phyloP scores from a whole-genome alignment of 2,329 filamentous ascomycete genomes.

The Plectosphaerella plurivora region DNA sequence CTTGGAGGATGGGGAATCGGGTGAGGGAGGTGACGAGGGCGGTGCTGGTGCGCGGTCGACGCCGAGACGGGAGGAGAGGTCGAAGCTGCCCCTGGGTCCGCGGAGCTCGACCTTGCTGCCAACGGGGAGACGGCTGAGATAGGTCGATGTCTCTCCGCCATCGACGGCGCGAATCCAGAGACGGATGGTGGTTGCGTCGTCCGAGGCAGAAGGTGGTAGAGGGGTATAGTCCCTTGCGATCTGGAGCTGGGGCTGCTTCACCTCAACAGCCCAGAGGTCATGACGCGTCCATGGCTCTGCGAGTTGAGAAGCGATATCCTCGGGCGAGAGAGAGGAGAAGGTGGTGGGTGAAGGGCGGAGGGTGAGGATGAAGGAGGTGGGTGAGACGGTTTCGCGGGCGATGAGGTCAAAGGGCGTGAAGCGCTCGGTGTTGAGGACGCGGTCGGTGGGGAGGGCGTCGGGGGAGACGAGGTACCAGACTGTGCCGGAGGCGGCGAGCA shows the following conservation, averaged over 20 bases:
- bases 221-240: slow-evolving; percentile 91
- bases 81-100: slow-evolving; percentile 71
- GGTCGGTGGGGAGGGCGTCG: slow-evolving; percentile 12
- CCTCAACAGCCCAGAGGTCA: slow-evolving; percentile 82
- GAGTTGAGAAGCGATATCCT: not conserved
- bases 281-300: slow-evolving; percentile 26
- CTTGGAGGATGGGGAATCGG: not conserved
- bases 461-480: slow-evolving; percentile 5
- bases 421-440: slow-evolving; percentile 48
- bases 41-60: slow-evolving; percentile 28
- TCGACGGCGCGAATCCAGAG: slow-evolving; percentile 76
- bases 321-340: slow-evolving; percentile 19
- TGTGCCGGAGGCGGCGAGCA: slow-evolving; percentile 4
- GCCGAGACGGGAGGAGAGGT: slow-evolving; percentile 32
- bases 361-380: slow-evolving; percentile 65
- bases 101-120: slow-evolving; percentile 69
- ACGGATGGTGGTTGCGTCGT: slow-evolving; percentile 46
- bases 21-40: not conserved
- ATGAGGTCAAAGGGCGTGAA: slow-evolving; percentile 66
- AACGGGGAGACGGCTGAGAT: slow-evolving; percentile 61
- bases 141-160: slow-evolving; percentile 81
- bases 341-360: slow-evolving; percentile 38
- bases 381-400: slow-evolving; percentile 57
- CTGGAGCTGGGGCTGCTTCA: slow-evolving; percentile 92
- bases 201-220: slow-evolving; percentile 51